These are phyloP conservation scores for Tuctoria greenei DNA, from an alignment of 176 grass and related monocot genomes.

Conservation along the genomic window DNA sequence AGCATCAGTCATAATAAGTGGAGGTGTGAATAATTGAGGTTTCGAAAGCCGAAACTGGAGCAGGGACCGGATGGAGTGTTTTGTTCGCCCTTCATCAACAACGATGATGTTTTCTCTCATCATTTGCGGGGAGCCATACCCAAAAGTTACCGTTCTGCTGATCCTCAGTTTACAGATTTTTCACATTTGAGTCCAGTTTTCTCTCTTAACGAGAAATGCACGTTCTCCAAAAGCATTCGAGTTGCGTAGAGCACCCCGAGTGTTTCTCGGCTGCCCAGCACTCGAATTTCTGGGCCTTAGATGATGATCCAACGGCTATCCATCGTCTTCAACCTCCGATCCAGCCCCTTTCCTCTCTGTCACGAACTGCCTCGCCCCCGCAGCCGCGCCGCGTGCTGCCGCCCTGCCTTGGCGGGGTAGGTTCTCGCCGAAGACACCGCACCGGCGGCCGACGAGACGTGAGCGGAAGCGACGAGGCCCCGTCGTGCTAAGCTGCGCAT, in stretches of 20 bases:
- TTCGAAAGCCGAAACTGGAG: neutral
- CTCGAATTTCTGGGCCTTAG: too few relatives aligned
- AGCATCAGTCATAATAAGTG: neutral
- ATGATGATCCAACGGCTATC: too few relatives aligned
- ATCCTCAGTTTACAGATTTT: neutral
- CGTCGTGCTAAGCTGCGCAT: constrained; percentile 30
- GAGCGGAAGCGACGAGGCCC: neutral
- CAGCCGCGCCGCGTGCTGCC: too few relatives aligned
- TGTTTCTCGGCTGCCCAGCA: too few relatives aligned
- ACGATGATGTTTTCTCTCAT: neutral
- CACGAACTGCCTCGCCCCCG: too few relatives aligned
- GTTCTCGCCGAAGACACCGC: too few relatives aligned
- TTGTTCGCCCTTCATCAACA: neutral
- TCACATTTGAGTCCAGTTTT: neutral
- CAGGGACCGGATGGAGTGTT: neutral
- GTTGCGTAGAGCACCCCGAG: neutral
- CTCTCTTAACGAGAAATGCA: neutral
- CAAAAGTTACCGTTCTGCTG: neutral
- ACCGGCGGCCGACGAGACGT: too few relatives aligned
- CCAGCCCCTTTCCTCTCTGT: too few relatives aligned
- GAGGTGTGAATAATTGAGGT: neutral
- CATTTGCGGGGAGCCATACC: neutral
- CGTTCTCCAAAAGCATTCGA: neutral
- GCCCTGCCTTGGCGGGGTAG: too few relatives aligned
- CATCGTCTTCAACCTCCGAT: too few relatives aligned